Evolutionary conservation across 768 basidiomycete species (phyloP).

Genomic region (Agrocybe praecox): DNA sequence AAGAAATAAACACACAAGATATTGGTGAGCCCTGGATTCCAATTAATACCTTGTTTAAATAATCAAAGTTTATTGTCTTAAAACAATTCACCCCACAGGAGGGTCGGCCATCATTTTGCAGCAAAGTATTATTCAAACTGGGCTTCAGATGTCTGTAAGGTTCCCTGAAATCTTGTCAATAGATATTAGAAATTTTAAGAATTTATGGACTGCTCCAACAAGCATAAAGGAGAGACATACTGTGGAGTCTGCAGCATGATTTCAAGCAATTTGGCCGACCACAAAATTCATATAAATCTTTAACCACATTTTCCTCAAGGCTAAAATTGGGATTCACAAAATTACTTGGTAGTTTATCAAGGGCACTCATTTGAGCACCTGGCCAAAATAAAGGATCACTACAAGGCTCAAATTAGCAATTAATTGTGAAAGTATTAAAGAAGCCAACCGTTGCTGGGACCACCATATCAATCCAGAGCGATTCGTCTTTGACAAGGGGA

Average conservation of each 20-base stretch:
- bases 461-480: background rate
- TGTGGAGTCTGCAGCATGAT: background rate
- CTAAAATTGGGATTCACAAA: background rate
- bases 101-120: background rate
- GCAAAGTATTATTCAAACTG: background rate
- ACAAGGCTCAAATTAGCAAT: background rate
- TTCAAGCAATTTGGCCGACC: background rate
- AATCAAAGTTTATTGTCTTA: conserved; percentile 4
- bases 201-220: background rate
- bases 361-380: background rate
- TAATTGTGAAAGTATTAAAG: background rate
- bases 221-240: background rate
- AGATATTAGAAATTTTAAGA: no score
- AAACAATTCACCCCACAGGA: conserved; percentile 8
- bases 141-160: background rate
- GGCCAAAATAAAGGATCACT: background rate
- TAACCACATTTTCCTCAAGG: background rate
- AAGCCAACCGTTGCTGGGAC: background rate
- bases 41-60: background rate
- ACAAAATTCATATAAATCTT: background rate
- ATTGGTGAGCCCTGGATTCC: background rate
- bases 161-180: background rate
- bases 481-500: conserved; percentile 19
- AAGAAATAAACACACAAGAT: background rate
- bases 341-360: background rate